These are phyloP conservation scores for Osmanthus fragrans DNA, from an alignment of 257 asterid genomes.

Conservation along the genomic window DNA sequence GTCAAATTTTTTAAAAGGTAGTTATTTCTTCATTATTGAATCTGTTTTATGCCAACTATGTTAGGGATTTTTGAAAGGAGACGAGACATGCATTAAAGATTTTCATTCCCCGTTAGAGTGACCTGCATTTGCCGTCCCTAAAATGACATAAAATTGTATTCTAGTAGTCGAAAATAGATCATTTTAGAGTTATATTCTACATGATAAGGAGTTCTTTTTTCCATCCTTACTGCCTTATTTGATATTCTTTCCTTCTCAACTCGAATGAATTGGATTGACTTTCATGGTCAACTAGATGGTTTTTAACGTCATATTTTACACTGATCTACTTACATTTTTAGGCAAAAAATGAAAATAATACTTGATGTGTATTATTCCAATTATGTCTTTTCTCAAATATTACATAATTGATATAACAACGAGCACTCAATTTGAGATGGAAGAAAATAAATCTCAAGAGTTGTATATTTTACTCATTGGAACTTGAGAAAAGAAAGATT, in stretches of 20 bases:
- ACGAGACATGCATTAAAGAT: no score
- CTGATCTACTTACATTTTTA: neutral
- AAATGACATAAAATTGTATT: conserved; percentile 4
- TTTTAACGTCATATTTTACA: neutral
- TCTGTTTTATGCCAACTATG: no score
- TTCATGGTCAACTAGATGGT: neutral
- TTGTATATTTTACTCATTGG: conserved; percentile 9
- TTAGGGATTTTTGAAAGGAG: no score
- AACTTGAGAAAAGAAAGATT: conserved; percentile 8
- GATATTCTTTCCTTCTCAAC: neutral
- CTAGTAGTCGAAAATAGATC: neutral
- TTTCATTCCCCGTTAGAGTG: no score
- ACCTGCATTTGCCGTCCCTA: no score
- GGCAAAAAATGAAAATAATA: neutral
- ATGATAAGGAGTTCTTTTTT: neutral
- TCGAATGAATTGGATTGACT: neutral
- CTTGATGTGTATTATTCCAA: neutral
- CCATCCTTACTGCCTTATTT: neutral
- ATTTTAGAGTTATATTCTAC: neutral
- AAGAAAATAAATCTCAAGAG: conserved; percentile 1
- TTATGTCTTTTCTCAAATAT: neutral
- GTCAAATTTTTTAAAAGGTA: no score
- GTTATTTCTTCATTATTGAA: no score
- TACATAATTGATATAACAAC: neutral
- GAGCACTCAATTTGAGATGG: conserved; percentile 8